Evolutionary conservation across 345 rosid genomes (phyloP).

Genomic region (Ceriops decandra): DNA sequence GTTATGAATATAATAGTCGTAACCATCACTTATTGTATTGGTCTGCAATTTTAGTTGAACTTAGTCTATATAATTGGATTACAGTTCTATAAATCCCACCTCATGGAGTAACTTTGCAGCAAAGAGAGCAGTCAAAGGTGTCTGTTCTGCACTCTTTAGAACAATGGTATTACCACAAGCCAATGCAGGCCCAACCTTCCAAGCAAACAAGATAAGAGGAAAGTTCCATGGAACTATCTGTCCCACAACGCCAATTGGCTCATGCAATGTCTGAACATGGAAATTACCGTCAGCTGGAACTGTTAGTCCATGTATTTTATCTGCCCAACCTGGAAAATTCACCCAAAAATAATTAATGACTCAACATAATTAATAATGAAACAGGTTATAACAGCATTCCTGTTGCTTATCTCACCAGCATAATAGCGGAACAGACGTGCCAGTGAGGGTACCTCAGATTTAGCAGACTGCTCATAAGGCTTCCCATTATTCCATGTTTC

Average conservation of each 20-base stretch:
- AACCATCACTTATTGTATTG: neutral
- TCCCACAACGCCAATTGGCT: slow-evolving; percentile 32
- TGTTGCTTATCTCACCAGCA: slow-evolving; percentile 47
- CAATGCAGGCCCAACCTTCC: slow-evolving; percentile 34
- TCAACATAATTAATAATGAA: neutral
- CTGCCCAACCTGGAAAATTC: slow-evolving; percentile 56
- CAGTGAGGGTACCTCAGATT: slow-evolving; percentile 63
- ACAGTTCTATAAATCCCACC: slow-evolving; percentile 12
- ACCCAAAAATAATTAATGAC: neutral
- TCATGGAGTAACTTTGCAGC: slow-evolving; percentile 22
- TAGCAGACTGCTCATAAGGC: slow-evolving; percentile 69
- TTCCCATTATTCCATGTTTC: slow-evolving; percentile 95
- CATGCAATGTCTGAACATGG: slow-evolving; percentile 26
- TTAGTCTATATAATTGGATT: neutral
- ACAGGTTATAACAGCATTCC: neutral
- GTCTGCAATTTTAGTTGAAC: neutral
- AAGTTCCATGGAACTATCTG: slow-evolving; percentile 36
- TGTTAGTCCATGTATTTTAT: slow-evolving; percentile 28
- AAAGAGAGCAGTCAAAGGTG: slow-evolving; percentile 29
- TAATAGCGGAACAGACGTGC: slow-evolving; percentile 63
- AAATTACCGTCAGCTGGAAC: slow-evolving; percentile 19
- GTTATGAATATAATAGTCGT: no score
- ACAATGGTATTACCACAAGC: slow-evolving; percentile 29
- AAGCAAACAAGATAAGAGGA: slow-evolving; percentile 27
- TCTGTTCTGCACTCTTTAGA: slow-evolving; percentile 31